Conservation (phyloP, 805 yeast genomes). For the Metschnikowia aberdeeniae region DNA sequence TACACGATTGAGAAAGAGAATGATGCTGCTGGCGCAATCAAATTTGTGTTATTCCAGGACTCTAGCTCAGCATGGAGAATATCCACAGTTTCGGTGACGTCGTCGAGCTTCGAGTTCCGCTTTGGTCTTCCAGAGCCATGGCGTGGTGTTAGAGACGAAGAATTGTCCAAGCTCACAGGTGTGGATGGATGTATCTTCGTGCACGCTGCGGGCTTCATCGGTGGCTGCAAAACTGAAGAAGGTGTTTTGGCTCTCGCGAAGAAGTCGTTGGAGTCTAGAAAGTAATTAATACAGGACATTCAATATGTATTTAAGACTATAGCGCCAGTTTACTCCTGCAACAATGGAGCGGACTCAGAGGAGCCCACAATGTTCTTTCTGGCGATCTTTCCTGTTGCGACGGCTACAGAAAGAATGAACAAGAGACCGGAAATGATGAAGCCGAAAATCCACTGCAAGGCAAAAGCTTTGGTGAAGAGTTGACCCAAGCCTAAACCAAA, state of each 20-base stretch:
- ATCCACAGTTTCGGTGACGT: slow-evolving; percentile 82
- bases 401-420: slow-evolving; percentile 47
- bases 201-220: slow-evolving; percentile 97
- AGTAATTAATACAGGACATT: background rate
- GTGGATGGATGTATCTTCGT: slow-evolving; percentile 84
- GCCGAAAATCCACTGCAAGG: slow-evolving; percentile 85
- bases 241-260: slow-evolving; percentile 74
- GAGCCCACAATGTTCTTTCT: slow-evolving; percentile 9
- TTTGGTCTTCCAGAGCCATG: slow-evolving; percentile 83
- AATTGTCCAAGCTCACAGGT: slow-evolving; percentile 67
- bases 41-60: slow-evolving; percentile 80
- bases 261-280: slow-evolving; percentile 20
- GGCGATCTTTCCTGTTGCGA: slow-evolving; percentile 34
- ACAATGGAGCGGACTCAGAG: slow-evolving; percentile 18
- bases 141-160: slow-evolving; percentile 95
- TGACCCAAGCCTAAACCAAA: slow-evolving; percentile 72
- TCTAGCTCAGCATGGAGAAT: slow-evolving; percentile 75
- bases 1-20: slow-evolving; percentile 64
- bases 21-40: slow-evolving; percentile 49
- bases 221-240: slow-evolving; percentile 82
- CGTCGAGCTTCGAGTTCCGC: slow-evolving; percentile 79
- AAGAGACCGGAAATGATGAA: slow-evolving; percentile 58
- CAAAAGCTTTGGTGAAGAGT: slow-evolving; percentile 61
- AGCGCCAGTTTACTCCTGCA: slow-evolving; percentile 10
- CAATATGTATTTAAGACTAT: background rate